phyloP scores from a whole-genome alignment of 768 basidiomycete genomes.

The Neoboletus brunneissimus region DNA sequence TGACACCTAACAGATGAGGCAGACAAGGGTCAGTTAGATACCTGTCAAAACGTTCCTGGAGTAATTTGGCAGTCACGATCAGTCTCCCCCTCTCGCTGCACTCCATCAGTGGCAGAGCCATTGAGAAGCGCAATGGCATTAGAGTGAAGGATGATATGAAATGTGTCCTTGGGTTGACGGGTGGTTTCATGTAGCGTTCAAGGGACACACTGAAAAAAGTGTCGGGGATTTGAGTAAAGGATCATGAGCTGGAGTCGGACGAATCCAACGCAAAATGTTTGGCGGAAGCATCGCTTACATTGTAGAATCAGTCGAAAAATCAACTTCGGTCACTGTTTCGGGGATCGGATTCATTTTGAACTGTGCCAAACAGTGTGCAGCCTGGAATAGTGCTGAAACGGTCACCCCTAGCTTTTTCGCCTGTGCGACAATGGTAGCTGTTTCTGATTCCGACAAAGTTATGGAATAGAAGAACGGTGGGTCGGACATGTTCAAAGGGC shows the following conservation, averaged over 20 bases:
- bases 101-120: slow-evolving; percentile 9
- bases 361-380: slow-evolving; percentile 21
- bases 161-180: slow-evolving; percentile 17
- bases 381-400: slow-evolving; percentile 17
- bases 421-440: slow-evolving; percentile 8
- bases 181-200: slow-evolving; percentile 17
- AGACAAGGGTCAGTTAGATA: slow-evolving; percentile 15
- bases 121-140: slow-evolving; percentile 17
- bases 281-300: slow-evolving; percentile 9
- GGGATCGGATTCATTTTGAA: slow-evolving; percentile 20
- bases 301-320: slow-evolving; percentile 6
- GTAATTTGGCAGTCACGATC: slow-evolving; percentile 6
- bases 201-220: slow-evolving; percentile 8
- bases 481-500: slow-evolving; percentile 4
- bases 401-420: slow-evolving; percentile 12
- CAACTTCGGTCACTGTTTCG: slow-evolving; percentile 7
- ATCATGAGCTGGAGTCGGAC: background rate
- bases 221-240: background rate
- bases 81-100: slow-evolving; percentile 7
- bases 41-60: slow-evolving; percentile 12
- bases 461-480: slow-evolving; percentile 2
- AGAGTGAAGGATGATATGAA: slow-evolving; percentile 13
- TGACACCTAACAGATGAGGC: slow-evolving; percentile 6
- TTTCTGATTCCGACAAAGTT: slow-evolving; percentile 2
- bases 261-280: background rate